Conservation (phyloP, 2,329 filamentous ascomycete species). For the Botrytis cinerea region DNA sequence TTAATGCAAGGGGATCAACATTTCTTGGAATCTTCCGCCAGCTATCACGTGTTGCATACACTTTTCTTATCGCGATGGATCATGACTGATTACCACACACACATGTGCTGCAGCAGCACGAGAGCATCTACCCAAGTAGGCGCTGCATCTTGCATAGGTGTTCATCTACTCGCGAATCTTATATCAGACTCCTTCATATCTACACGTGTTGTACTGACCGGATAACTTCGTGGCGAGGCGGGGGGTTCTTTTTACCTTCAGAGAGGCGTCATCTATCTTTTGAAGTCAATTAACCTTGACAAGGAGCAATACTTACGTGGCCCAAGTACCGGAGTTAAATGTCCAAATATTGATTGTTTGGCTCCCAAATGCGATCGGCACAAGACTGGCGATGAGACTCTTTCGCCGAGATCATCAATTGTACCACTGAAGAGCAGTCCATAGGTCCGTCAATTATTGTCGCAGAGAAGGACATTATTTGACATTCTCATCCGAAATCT, state of each 20-base stretch:
- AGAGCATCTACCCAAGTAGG: neutral
- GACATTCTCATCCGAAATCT: neutral
- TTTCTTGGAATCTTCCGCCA: neutral
- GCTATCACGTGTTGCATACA: neutral
- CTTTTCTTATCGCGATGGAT: constrained; percentile 1
- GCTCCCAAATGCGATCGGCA: neutral
- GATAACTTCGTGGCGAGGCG: neutral
- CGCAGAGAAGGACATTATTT: neutral
- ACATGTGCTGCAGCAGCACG: too few relatives aligned
- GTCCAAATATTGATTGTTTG: neutral
- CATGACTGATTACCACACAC: neutral
- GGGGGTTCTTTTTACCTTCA: neutral
- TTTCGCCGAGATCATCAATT: constrained; percentile 1
- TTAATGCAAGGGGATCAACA: neutral
- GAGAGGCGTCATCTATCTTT: neutral
- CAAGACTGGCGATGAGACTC: neutral
- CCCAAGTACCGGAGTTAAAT: neutral
- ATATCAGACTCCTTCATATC: neutral
- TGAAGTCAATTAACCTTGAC: neutral
- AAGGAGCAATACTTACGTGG: neutral
- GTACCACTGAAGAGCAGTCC: neutral
- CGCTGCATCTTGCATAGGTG: neutral
- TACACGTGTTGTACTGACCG: neutral
- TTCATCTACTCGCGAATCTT: too few relatives aligned
- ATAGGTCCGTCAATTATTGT: neutral